These are phyloP conservation scores for Chrysanthemum lavandulifolium DNA, from an alignment of 129 eudicot species.

Conservation along the genomic window DNA sequence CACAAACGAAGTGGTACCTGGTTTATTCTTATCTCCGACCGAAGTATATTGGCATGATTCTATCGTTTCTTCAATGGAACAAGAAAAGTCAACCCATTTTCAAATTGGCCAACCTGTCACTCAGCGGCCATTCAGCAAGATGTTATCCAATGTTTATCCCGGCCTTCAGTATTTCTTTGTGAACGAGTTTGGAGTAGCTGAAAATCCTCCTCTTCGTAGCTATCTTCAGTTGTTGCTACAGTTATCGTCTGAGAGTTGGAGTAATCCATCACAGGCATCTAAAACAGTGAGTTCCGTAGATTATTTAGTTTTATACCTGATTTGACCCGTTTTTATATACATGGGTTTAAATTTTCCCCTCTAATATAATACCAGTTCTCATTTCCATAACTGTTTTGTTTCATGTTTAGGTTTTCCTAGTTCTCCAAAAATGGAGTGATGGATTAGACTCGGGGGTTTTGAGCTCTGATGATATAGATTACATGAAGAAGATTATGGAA, in stretches of 20 bases:
- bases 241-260: conserved; percentile 42
- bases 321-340: background rate
- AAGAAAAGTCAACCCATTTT: conserved; percentile 25
- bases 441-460: conserved; percentile 54
- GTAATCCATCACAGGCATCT: conserved; percentile 51
- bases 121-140: conserved; percentile 30
- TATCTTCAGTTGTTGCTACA: conserved; percentile 66
- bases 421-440: conserved; percentile 62
- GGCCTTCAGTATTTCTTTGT: conserved; percentile 71
- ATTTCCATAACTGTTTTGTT: background rate
- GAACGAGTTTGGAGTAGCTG: conserved; percentile 69
- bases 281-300: conserved; percentile 40
- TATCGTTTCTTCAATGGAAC: conserved; percentile 42
- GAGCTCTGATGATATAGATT: conserved; percentile 45
- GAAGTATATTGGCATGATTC: conserved; percentile 80
- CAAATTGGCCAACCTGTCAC: conserved; percentile 20
- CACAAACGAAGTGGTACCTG: too few species aligned
- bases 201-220: conserved; percentile 49
- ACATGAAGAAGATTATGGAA: conserved; percentile 53
- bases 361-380: too few species aligned
- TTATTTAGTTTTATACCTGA: background rate
- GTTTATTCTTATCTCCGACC: conserved; percentile 40
- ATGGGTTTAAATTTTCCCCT: background rate
- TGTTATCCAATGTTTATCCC: conserved; percentile 54
- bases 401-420: conserved; percentile 60